phyloP scores from a whole-genome alignment of 2,329 filamentous ascomycete species.

The Aspergillus viridinutans region DNA sequence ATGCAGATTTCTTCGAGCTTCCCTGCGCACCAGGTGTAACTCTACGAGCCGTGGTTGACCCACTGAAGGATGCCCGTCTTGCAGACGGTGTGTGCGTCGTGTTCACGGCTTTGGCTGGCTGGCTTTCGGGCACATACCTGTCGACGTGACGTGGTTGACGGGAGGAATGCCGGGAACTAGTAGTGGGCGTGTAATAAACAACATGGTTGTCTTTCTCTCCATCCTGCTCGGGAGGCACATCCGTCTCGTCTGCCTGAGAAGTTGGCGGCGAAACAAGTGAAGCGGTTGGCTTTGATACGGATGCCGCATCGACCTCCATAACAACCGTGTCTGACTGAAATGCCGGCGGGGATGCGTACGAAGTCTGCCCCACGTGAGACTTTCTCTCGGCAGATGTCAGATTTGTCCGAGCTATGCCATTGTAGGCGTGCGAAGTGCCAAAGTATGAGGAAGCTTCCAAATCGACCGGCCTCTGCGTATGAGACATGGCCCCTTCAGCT shows the following conservation, averaged over 20 bases:
- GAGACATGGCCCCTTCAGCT: constrained; percentile 13
- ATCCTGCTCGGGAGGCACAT: constrained; percentile 30
- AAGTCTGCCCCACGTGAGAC: constrained; percentile 18
- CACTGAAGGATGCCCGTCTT: constrained; percentile 20
- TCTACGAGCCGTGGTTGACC: constrained; percentile 17
- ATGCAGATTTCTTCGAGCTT: constrained; percentile 29
- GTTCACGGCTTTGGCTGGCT: constrained; percentile 21
- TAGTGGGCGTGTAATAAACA: constrained; percentile 34
- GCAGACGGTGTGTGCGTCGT: constrained; percentile 20
- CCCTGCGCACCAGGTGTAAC: constrained; percentile 26
- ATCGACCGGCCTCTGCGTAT: constrained; percentile 7
- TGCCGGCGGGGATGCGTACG: constrained; percentile 37
- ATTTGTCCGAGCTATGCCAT: constrained; percentile 8
- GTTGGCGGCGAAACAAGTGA: constrained; percentile 44
- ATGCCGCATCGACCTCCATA: constrained; percentile 22
- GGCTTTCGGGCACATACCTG: constrained; percentile 35
- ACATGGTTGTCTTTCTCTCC: constrained; percentile 27
- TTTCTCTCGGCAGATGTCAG: constrained; percentile 17
- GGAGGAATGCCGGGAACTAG: constrained; percentile 42
- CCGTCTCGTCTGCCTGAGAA: constrained; percentile 40
- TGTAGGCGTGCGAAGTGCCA: constrained; percentile 2
- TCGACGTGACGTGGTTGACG: constrained; percentile 41
- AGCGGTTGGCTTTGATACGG: constrained; percentile 30
- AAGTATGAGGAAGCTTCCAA: constrained; percentile 10
- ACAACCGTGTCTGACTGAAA: constrained; percentile 33